Evolutionary conservation across 2,329 filamentous ascomycete species (phyloP).

Genomic region (Fusarium citri): DNA sequence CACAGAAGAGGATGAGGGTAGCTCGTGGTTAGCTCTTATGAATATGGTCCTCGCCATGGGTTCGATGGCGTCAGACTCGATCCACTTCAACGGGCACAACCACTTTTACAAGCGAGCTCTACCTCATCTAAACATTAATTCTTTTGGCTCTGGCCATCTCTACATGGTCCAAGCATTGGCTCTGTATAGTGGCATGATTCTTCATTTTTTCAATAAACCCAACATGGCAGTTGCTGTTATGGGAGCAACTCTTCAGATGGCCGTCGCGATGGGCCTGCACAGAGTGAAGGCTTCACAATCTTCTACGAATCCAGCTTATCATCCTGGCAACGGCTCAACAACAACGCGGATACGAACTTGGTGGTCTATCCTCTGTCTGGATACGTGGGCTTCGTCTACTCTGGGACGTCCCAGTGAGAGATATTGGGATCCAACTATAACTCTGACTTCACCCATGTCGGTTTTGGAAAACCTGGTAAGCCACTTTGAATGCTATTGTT

Average conservation of each 20-base stretch:
- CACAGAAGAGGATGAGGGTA: constrained; percentile 66
- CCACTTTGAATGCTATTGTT: not conserved
- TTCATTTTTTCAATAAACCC: constrained; percentile 80
- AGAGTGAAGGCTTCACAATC: constrained; percentile 58
- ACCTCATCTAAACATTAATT: constrained; percentile 73
- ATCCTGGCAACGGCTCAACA: constrained; percentile 58
- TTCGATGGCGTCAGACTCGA: constrained; percentile 74
- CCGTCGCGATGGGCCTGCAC: constrained; percentile 76
- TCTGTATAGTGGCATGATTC: constrained; percentile 79
- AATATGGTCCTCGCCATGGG: constrained; percentile 84
- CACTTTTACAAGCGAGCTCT: constrained; percentile 75
- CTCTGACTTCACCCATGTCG: constrained; percentile 65
- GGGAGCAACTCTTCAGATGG: constrained; percentile 78
- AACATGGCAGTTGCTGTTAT: constrained; percentile 81
- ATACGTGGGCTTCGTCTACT: constrained; percentile 79
- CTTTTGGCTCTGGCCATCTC: constrained; percentile 67
- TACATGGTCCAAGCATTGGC: constrained; percentile 78
- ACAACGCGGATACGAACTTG: constrained; percentile 64
- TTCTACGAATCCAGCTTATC: not conserved
- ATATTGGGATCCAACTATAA: constrained; percentile 68
- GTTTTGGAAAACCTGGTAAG: not conserved
- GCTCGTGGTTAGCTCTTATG: constrained; percentile 74
- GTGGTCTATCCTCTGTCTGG: constrained; percentile 80
- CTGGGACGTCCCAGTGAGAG: constrained; percentile 77
- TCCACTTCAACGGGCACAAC: constrained; percentile 64